phyloP scores from a whole-genome alignment of 768 basidiomycete genomes.

The Lactarius sp. region DNA sequence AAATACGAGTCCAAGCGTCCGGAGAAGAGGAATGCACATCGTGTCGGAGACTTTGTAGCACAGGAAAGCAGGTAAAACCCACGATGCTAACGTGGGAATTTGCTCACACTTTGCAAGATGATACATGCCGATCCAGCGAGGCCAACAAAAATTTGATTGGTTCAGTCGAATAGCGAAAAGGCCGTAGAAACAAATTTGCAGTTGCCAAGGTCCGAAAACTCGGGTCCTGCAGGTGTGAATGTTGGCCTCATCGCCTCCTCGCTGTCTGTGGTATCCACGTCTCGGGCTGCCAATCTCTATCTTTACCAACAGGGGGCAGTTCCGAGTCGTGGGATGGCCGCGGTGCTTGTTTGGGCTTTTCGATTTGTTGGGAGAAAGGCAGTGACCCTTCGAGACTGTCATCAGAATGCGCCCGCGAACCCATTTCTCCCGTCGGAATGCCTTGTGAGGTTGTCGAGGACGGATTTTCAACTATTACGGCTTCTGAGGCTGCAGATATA shows the following conservation, averaged over 20 bases:
- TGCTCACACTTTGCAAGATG: neutral
- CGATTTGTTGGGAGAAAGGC: neutral
- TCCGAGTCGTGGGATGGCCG: neutral
- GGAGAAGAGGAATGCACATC: neutral
- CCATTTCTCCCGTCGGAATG: neutral
- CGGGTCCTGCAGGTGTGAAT: neutral
- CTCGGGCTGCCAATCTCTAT: conserved; percentile 24
- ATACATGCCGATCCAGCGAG: neutral
- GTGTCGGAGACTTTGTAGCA: neutral
- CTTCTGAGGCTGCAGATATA: neutral
- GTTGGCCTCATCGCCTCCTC: conserved; percentile 5
- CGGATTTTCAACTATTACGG: neutral
- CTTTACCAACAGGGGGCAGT: conserved; percentile 5
- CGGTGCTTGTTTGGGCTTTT: neutral
- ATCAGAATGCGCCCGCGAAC: neutral
- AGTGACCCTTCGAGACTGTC: neutral
- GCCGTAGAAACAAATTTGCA: neutral
- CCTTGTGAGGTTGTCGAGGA: neutral
- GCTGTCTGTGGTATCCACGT: conserved; percentile 17
- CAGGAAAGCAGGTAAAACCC: neutral
- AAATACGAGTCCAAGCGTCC: neutral
- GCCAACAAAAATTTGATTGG: neutral
- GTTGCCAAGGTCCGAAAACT: neutral
- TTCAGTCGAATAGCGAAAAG: neutral
- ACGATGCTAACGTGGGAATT: no score